Evolutionary conservation across 192 early-diverging fungal species (phyloP), one percentile per base, ranked within the genome.

Genomic region (Cetraspora pellucida): DNA sequence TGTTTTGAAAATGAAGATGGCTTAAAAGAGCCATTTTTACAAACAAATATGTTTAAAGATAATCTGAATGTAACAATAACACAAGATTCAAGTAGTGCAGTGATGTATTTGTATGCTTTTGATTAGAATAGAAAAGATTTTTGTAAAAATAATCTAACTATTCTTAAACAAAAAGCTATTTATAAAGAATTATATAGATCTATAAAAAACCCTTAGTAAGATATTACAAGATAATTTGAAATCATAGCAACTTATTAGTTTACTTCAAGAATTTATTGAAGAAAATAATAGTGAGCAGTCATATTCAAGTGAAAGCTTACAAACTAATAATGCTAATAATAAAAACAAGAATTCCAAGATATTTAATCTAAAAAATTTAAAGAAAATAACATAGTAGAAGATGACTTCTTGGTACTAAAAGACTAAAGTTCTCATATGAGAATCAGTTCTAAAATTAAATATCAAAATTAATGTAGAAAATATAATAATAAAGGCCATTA

Each of bases 251-350:
- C 63, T 65, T 43, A 43, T 65, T 16, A 16, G 14, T 16, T 65
- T 65, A 7, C 28, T 65, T 65, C 63, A 65, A 65, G 28, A 65
- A 65, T 65, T 65, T 13, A 21, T 44, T 65, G 43, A 65, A 43
- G n/a, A 65, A 10, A 21, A 59, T 37, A 37, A 5, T 37, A 5
- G 5, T 37, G 5, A 37, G 1, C 31, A 37, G 31, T 37, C 31
- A 37, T 1, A 37, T 37, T 37, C 31, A 37, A 37, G 5, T 37
- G 5, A 5, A 37, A 37, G 31, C 5, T 37, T 37, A 37, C 5
- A 1, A 37, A 37, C n/a, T n/a, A n/a, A n/a, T n/a, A n/a, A n/a
- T n/a, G n/a, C n/a, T n/a, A n/a, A n/a, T n/a, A n/a, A n/a, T n/a
- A n/a, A n/a, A n/a, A n/a, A n/a, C n/a, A n/a, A n/a, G n/a, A n/a